These are phyloP conservation scores for Metarhizium album DNA, from an alignment of 2,329 filamentous ascomycete genomes.

Conservation along the genomic window DNA sequence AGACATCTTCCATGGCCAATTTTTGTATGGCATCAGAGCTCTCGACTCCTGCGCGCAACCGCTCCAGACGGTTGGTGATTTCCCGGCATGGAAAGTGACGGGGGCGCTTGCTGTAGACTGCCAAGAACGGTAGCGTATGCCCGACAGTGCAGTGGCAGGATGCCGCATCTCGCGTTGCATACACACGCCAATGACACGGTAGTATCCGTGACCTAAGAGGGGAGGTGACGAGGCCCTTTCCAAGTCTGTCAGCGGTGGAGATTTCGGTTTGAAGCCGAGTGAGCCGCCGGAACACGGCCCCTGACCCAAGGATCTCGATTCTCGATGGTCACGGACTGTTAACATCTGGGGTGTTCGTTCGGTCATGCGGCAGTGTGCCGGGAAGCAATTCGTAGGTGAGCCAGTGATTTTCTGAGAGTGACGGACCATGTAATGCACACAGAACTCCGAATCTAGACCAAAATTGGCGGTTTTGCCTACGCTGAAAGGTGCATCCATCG, in stretches of 20 bases:
- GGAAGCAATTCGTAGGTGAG: not conserved
- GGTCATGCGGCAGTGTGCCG: not conserved
- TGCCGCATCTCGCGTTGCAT: slow-evolving; percentile 16
- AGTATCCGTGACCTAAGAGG: slow-evolving; percentile 20
- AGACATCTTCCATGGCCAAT: slow-evolving; percentile 13
- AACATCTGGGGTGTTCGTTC: not conserved
- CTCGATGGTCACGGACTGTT: slow-evolving; percentile 12
- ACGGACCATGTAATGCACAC: not conserved
- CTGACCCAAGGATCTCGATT: slow-evolving; percentile 16
- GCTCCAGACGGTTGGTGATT: not conserved
- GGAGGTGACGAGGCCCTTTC: slow-evolving; percentile 18
- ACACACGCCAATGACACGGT: slow-evolving; percentile 23
- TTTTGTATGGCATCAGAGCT: slow-evolving; percentile 2
- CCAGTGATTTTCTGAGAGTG: slow-evolving; percentile 1
- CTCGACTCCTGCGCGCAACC: not conserved
- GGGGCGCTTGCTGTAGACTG: not conserved
- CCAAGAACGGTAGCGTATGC: slow-evolving; percentile 12
- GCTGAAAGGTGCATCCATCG: too few relatives aligned
- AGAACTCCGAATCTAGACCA: not conserved
- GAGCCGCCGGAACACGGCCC: slow-evolving; percentile 19
- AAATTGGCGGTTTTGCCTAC: not conserved
- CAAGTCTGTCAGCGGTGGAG: slow-evolving; percentile 14
- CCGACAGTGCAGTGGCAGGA: slow-evolving; percentile 15
- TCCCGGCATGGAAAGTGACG: not conserved
- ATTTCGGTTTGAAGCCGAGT: slow-evolving; percentile 27